These are phyloP conservation scores for Claviceps arundinis DNA, from an alignment of 2,329 filamentous ascomycete species.

Conservation along the genomic window DNA sequence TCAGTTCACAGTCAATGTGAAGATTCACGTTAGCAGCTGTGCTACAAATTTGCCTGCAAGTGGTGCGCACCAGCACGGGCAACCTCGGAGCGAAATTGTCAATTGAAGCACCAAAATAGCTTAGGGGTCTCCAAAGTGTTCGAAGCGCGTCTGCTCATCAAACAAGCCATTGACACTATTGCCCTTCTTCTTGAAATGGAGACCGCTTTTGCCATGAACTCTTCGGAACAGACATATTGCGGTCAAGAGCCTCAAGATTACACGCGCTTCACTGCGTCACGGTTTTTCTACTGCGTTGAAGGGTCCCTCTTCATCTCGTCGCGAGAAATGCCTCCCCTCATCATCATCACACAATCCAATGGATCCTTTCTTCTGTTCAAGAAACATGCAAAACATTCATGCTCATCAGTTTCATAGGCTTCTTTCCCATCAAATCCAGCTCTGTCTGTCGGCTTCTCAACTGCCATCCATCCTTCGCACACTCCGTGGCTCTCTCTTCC, in stretches of 20 bases:
- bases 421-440: conserved; percentile 43
- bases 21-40: conserved; percentile 19
- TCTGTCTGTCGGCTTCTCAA: conserved; percentile 48
- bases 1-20: conserved; percentile 25
- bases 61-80: neutral
- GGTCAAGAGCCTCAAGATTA: neutral
- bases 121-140: conserved; percentile 24
- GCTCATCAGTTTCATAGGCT: conserved; percentile 30
- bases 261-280: neutral
- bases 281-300: conserved; percentile 1
- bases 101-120: conserved; percentile 34
- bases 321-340: neutral
- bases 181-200: neutral
- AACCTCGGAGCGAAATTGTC: conserved; percentile 29
- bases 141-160: conserved; percentile 6
- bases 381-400: neutral
- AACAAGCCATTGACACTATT: neutral
- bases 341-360: conserved; percentile 5
- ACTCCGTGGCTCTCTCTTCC: conserved; percentile 69
- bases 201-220: neutral
- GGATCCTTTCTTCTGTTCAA: conserved; percentile 4
- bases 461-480: conserved; percentile 56
- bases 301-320: conserved; percentile 3
- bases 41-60: conserved; percentile 25
- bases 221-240: neutral